Base-by-base conservation (phyloP, 2,329 filamentous ascomycete genomes). In the Diplodia corticola region DNA sequence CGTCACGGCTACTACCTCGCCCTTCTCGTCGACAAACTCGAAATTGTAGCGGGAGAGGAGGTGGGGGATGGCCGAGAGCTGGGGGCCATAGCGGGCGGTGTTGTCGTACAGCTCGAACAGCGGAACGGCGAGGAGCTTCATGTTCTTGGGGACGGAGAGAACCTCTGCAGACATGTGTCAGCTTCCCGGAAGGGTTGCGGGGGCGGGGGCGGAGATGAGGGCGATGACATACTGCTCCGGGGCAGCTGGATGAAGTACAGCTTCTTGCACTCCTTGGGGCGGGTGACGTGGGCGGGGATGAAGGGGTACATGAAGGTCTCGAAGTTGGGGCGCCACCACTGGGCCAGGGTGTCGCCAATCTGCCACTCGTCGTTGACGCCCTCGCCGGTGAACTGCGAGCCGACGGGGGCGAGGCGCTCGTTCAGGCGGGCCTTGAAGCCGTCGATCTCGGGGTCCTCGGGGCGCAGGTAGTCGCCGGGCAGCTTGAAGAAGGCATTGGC, bases 231-330 rank as follows among this genome's bases (percentile, higher is more conserved):
- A 96, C 93, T 98, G 72, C 90, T 93, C 78, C 93, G 88, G 0
- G 95, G 95, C 30, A 99, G 83, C 77, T 97, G 92, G 70, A 99
- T 97, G 69, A 98, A 93, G 80, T 98, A 99, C 49, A 98, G 85
- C 85, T 99, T 99, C 84, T 99, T 99, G 83, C 94, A 97, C 82
- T 99, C 95, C 83, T 99, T 99, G 7, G 95, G 95, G 63, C 95
- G 85, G 20, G 94, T 97, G 69, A 97, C 92, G 80, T 99, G 95
- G 20, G 93, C 92, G 7, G 95, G 95, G 66, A 98, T 90, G 79
- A 97, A 99, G 0, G 95, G 95, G 78, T 99, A 99, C 93, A 99
- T 97, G 84, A 98, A 98, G 2, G 95, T 98, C 84, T 99, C 95
- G 77, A 98, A 97, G 83, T 98, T 99, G 64, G 95, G 95, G 67